Base-by-base conservation (phyloP, 495 filamentous ascomycete genomes). In the Penicillium nucicola region DNA sequence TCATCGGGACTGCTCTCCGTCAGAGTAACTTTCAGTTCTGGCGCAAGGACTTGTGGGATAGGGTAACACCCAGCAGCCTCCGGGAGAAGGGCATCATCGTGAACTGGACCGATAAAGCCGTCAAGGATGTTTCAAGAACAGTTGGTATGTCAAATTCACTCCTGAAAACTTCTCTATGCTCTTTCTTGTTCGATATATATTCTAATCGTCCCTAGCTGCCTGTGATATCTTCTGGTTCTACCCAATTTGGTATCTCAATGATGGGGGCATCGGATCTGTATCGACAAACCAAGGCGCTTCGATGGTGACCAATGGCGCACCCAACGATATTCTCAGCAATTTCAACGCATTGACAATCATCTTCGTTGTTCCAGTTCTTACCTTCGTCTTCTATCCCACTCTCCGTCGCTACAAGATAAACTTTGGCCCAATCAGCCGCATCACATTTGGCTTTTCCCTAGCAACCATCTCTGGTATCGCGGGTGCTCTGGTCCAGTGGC, bases 281-380 rank as follows among this genome's bases (percentile, higher is more conserved):
- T 38, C 59, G 11, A 70, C 69, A 37, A 83, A 80, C 61, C 69
- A 86, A 61, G 77, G 71, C 2, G 82, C 82, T 13, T 81, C 82
- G 49, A 76, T 90, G 69, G 74, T 74, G 20, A 86, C 83, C 4
- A 77, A 84, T 53, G 85, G 84, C 18, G 82, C 82, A 0, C 86
- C 86, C 34, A 90, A 90, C 66, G 86, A 90, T 48, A 64, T 88
- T 19, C 77, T 89, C 41, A 66, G 53, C 57, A 89, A 88, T 69
- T 83, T 89, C 68, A 87, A 88, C 69, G 75, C 86, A 5, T 66
- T 90, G 23, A 75, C 78, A 10, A 83, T 89, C 56, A 85, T 89
- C 55, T 63, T 83, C 52, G 73, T 79, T 42, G 75, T 85, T 33
- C 86, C 85, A 2, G 56, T 89, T 45, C 68, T 86, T 46, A 84